Percentiles rank a stretch among this genome's conserved stretches.
These are phyloP conservation scores for Aspergillus ustus DNA, from an alignment of 2,329 filamentous ascomycete genomes.

Conservation along the genomic window DNA sequence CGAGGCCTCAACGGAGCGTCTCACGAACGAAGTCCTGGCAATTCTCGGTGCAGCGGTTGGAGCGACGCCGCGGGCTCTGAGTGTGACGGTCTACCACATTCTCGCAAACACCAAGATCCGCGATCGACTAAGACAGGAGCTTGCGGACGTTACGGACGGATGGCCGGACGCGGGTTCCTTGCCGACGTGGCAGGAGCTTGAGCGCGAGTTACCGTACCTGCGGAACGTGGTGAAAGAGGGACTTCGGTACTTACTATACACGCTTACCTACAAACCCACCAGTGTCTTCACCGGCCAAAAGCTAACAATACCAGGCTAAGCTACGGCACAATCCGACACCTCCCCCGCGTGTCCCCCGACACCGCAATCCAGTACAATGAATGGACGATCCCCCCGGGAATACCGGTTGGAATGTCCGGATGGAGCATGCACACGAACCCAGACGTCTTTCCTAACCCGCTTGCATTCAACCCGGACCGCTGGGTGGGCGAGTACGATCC, in stretches of 20 bases:
- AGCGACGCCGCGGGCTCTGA: neutral
- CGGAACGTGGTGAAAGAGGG: slow-evolving; percentile 25
- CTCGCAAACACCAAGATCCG: slow-evolving; percentile 17
- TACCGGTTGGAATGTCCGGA: slow-evolving; percentile 15
- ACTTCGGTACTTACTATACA: slow-evolving; percentile 1
- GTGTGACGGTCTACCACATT: neutral
- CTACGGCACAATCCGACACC: slow-evolving; percentile 38
- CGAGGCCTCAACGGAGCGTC: neutral
- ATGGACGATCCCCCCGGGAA: slow-evolving; percentile 23
- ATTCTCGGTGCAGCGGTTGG: neutral
- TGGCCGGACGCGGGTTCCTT: slow-evolving; percentile 12
- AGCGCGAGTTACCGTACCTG: slow-evolving; percentile 33
- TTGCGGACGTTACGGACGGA: slow-evolving; percentile 26
- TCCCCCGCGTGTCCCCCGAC: slow-evolving; percentile 29
- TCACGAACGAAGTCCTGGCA: neutral
- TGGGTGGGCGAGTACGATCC: slow-evolving; percentile 31
- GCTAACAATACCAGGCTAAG: too few species aligned
- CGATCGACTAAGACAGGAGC: slow-evolving; percentile 25
- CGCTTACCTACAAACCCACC: too few species aligned
- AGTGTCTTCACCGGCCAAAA: too few species aligned
- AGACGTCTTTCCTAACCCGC: slow-evolving; percentile 33
- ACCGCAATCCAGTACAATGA: slow-evolving; percentile 25
- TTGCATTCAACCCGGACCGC: slow-evolving; percentile 35
- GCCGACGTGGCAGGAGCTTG: slow-evolving; percentile 29
- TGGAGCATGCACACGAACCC: slow-evolving; percentile 9